phyloP scores from a whole-genome alignment of 352 stramenopile genomes.

The Thalassiosira exigua region DNA sequence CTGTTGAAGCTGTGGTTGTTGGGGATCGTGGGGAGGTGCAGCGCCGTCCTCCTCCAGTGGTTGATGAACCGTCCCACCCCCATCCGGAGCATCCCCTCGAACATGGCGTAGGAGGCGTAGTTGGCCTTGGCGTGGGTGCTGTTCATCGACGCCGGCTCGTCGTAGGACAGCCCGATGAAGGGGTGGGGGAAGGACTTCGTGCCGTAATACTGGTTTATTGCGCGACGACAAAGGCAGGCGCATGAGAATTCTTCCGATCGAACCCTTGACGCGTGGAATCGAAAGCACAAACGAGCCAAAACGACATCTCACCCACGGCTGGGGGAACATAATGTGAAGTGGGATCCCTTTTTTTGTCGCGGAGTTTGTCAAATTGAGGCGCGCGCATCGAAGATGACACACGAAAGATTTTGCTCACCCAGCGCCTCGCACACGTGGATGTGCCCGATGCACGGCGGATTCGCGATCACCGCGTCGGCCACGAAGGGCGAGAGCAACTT shows the following conservation, averaged over 20 bases:
- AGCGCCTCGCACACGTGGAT: constrained; percentile 92
- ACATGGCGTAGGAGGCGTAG: constrained; percentile 89
- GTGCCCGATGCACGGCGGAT: constrained; percentile 91
- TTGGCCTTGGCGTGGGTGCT: constrained; percentile 75
- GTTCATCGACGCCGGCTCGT: constrained; percentile 51
- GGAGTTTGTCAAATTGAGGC: no score
- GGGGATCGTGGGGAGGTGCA: constrained; percentile 52
- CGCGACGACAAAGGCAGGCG: constrained; percentile 55
- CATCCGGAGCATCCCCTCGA: constrained; percentile 88
- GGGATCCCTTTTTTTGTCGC: no score
- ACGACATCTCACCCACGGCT: no score
- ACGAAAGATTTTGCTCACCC: no score
- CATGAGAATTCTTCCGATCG: no score
- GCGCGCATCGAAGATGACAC: no score
- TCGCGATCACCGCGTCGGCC: constrained; percentile 93
- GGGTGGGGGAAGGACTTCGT: constrained; percentile 91
- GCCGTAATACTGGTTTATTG: constrained; percentile 47
- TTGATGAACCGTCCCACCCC: constrained; percentile 87
- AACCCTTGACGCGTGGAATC: no score
- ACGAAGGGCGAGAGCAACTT: constrained; percentile 84
- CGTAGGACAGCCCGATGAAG: constrained; percentile 88
- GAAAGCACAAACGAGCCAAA: no score
- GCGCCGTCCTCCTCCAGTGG: constrained; percentile 73
- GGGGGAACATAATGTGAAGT: constrained; percentile 93
- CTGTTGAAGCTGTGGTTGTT: constrained; percentile 62